Evolutionary conservation across 768 basidiomycete species (phyloP).

Genomic region (Lactarius pseudohatsudake): DNA sequence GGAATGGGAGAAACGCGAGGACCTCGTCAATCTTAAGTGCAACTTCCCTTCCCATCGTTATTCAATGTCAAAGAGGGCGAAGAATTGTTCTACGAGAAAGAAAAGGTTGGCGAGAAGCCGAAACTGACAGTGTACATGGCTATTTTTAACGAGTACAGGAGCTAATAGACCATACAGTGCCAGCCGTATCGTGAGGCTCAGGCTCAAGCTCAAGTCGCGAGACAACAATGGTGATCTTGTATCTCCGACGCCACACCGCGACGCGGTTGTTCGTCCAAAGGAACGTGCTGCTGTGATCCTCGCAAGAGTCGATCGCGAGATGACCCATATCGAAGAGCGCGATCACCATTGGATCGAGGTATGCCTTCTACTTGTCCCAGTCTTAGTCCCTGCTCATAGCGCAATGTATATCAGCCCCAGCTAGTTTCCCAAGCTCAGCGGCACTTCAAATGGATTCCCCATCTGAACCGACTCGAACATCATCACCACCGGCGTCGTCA

Average conservation of each 20-base stretch:
- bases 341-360: conserved; percentile 58
- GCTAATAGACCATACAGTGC: conserved; percentile 27
- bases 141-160: background rate
- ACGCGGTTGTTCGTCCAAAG: conserved; percentile 58
- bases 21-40: conserved; percentile 76
- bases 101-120: conserved; percentile 56
- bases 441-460: conserved; percentile 32
- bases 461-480: conserved; percentile 35
- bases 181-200: conserved; percentile 50
- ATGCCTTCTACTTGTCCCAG: background rate
- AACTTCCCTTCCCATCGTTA: conserved; percentile 52
- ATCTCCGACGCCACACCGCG: conserved; percentile 44
- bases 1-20: conserved; percentile 78
- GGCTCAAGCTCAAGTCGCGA: conserved; percentile 44
- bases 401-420: conserved; percentile 63
- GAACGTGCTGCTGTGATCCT: conserved; percentile 63
- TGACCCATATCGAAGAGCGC: conserved; percentile 59
- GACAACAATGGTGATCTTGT: conserved; percentile 42
- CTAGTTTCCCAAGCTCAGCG: conserved; percentile 56
- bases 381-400: conserved; percentile 12
- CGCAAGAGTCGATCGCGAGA: conserved; percentile 59
- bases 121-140: conserved; percentile 39
- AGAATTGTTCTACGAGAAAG: conserved; percentile 71
- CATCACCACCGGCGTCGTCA: conserved; percentile 33
- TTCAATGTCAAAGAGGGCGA: conserved; percentile 63